Evolutionary conservation across 2,329 filamentous ascomycete genomes (phyloP), one percentile per base, ranked within the genome.

Genomic region (Malbranchea cinnamomea): DNA sequence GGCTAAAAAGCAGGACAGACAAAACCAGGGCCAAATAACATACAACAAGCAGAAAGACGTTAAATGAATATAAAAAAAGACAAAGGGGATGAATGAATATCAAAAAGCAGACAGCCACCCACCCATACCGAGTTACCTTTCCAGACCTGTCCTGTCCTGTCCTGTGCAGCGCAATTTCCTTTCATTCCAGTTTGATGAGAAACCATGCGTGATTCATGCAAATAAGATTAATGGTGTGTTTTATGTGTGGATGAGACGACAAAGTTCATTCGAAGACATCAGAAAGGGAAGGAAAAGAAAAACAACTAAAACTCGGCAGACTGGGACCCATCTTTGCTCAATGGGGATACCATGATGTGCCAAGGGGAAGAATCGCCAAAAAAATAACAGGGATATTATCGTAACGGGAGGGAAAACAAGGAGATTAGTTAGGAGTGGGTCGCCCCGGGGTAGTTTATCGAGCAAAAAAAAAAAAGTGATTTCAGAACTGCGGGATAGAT

Each of bases 41-140:
- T 36, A 36, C 39, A 33, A 39, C 54, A 46, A 54, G 54, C 52
- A 56, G 46, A 55, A 30, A 30, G 25, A 31, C 31, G 17, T 21
- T 28, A 18, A 39, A 38, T 29, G 28, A 36, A 19, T 24, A 17
- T 23, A 38, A 34, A 23, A 34, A 27, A 15, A 35, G 24, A 16
- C 31, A 12, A 11, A 21, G 23, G 25, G 27, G 14, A 30, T 29
- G 17, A 26, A 28, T 16, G 28, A 8, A 26, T 23, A 31, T 10
- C 21, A 30, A 32, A 29, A 22, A 34, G 40, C 30, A 35, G 31
- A 34, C 33, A 35, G 39, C 38, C 37, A 33, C 38, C 41, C 38
- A 40, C 29, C 35, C 32, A 33, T 30, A 27, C n/a, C n/a, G n/a
- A n/a, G n/a, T n/a, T n/a, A 32, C 25, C 26, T 31, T 36, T 23